These are phyloP conservation scores for Leishmania lainsoni DNA, from an alignment of 208 protist genomes.

Conservation along the genomic window DNA sequence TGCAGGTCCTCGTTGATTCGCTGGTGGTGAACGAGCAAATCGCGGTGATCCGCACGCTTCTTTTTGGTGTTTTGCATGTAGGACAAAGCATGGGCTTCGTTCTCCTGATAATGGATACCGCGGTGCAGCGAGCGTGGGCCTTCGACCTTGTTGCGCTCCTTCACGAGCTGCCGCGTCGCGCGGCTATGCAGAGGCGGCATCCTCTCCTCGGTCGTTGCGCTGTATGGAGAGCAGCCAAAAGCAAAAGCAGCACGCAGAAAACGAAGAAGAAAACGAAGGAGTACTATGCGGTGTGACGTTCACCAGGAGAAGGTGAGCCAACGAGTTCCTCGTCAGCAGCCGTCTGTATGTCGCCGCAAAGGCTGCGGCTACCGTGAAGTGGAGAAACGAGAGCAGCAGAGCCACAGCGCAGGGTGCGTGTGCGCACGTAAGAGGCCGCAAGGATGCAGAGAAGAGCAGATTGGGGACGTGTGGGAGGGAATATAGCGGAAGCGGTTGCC, in stretches of 20 bases:
- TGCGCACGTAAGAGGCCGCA: not conserved
- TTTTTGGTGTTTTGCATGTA: constrained; percentile 55
- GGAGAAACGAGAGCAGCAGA: not conserved
- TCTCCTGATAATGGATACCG: constrained; percentile 83
- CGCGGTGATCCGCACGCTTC: constrained; percentile 58
- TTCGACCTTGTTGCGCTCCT: constrained; percentile 59
- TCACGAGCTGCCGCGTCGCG: constrained; percentile 70
- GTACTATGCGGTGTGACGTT: not conserved
- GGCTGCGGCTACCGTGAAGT: not conserved
- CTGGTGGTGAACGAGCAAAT: constrained; percentile 89
- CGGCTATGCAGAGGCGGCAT: constrained; percentile 85
- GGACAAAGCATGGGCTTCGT: constrained; percentile 33
- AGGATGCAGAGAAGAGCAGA: not conserved
- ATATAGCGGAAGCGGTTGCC: not conserved
- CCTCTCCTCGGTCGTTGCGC: not conserved
- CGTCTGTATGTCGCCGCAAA: not conserved
- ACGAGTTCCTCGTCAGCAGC: not conserved
- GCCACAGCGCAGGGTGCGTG: not conserved
- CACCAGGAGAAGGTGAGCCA: not conserved
- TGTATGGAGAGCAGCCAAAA: not conserved
- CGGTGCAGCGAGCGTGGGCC: constrained; percentile 78
- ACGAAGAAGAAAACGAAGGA: not conserved
- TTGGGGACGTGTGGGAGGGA: not conserved
- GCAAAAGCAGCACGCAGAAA: too few relatives aligned
- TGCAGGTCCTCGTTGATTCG: constrained; percentile 84